Evolutionary conservation across 306 rosid genomes (phyloP).

Genomic region (Citrullus amarus): DNA sequence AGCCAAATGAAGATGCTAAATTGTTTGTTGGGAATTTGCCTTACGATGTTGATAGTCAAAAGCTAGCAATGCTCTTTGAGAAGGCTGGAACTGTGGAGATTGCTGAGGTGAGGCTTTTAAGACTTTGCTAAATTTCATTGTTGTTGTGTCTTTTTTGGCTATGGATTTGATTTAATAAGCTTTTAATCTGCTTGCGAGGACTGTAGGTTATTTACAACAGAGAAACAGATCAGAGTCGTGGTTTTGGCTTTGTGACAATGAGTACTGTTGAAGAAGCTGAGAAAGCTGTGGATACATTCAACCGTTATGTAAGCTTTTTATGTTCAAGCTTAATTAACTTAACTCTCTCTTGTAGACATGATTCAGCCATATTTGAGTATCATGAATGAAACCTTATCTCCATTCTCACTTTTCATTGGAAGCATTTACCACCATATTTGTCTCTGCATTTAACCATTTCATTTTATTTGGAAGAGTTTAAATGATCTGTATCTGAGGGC

Average conservation of each 20-base stretch:
- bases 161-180: not conserved
- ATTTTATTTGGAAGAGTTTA: not conserved
- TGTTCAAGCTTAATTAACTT: not conserved
- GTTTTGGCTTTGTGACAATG: constrained; percentile 89
- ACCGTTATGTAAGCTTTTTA: constrained; percentile 52
- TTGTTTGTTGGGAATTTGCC: constrained; percentile 84
- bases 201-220: constrained; percentile 77
- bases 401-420: not conserved
- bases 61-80: constrained; percentile 59
- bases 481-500: not conserved
- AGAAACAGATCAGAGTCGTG: constrained; percentile 74
- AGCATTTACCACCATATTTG: not conserved
- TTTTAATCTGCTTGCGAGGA: constrained; percentile 8
- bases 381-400: not conserved
- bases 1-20: constrained; percentile 66
- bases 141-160: not conserved
- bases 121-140: not conserved
- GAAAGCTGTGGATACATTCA: constrained; percentile 56
- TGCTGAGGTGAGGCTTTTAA: constrained; percentile 50
- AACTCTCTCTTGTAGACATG: not conserved
- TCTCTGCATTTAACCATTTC: not conserved
- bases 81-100: constrained; percentile 66
- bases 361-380: not conserved
- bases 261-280: constrained; percentile 79
- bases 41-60: constrained; percentile 62